A percentile compares a stretch with the other conserved stretches of the same genome.
These are phyloP conservation scores for Millerago galiae DNA, from an alignment of 805 yeast species.

Conservation along the genomic window DNA sequence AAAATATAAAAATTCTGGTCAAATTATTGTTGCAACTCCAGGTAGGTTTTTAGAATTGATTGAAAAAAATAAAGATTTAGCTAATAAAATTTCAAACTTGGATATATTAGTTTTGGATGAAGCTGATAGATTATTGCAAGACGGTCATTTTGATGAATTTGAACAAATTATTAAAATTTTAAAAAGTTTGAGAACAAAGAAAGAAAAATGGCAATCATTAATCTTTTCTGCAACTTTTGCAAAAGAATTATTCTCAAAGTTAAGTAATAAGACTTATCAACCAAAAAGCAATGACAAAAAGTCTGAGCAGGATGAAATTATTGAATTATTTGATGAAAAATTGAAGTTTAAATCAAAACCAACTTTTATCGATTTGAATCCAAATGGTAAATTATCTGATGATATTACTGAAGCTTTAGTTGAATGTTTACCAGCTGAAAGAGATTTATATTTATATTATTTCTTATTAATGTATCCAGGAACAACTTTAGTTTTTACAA, in stretches of 20 bases:
- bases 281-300: constrained; percentile 24
- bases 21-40: constrained; percentile 86
- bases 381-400: constrained; percentile 70
- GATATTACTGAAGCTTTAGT: constrained; percentile 78
- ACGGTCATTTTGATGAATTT: constrained; percentile 93
- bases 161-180: constrained; percentile 71
- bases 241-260: constrained; percentile 70
- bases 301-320: constrained; percentile 48
- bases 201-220: constrained; percentile 65
- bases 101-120: constrained; percentile 76
- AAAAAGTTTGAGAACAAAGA: constrained; percentile 41
- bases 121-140: constrained; percentile 91
- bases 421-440: constrained; percentile 85
- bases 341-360: constrained; percentile 71
- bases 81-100: constrained; percentile 35
- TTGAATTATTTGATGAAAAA: constrained; percentile 59
- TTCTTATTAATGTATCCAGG: constrained; percentile 85
- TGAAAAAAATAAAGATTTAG: constrained; percentile 47
- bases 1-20: constrained; percentile 56
- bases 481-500: constrained; percentile 83
- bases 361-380: constrained; percentile 74
- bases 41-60: constrained; percentile 84
- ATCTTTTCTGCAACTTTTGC: constrained; percentile 96
- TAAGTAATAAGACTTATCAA: constrained; percentile 38
- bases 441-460: constrained; percentile 87